Percentiles rank a stretch among this genome's conserved stretches.
Conservation (phyloP, 2,329 filamentous ascomycete genomes). For the Drechslerella dactyloides region DNA sequence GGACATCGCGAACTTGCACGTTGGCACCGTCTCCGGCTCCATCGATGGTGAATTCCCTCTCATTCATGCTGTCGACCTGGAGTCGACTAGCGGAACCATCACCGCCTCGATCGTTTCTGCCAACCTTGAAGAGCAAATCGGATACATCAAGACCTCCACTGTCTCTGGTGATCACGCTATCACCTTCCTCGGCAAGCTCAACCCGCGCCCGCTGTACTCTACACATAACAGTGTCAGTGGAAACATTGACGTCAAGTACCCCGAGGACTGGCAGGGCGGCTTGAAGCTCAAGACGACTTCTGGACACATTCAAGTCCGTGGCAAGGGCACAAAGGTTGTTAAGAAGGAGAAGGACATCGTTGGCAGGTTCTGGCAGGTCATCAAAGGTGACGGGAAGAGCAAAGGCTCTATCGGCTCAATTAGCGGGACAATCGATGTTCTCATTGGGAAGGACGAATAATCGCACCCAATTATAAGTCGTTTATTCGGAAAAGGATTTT, state of each 20-base stretch:
- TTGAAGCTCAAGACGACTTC: conserved; percentile 40
- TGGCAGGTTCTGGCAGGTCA: conserved; percentile 44
- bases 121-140: conserved; percentile 28
- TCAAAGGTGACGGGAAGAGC: conserved; percentile 41
- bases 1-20: conserved; percentile 31
- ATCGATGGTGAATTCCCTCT: conserved; percentile 44
- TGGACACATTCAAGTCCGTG: conserved; percentile 34
- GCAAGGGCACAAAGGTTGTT: conserved; percentile 31
- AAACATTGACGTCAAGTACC: conserved; percentile 28
- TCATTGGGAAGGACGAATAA: conserved; percentile 32
- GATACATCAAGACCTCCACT: conserved; percentile 22
- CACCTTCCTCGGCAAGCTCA: conserved; percentile 33
- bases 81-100: conserved; percentile 38
- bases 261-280: conserved; percentile 42
- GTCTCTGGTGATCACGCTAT: conserved; percentile 27
- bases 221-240: conserved; percentile 32
- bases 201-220: conserved; percentile 40
- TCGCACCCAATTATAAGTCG: too few relatives aligned
- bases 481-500: too few relatives aligned
- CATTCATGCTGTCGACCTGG: conserved; percentile 28
- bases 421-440: conserved; percentile 39
- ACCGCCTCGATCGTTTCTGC: conserved; percentile 22
- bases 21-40: conserved; percentile 25
- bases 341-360: conserved; percentile 27
- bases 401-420: conserved; percentile 25